phyloP scores from a whole-genome alignment of 2,329 filamentous ascomycete genomes.

The Colletotrichum aenigma region DNA sequence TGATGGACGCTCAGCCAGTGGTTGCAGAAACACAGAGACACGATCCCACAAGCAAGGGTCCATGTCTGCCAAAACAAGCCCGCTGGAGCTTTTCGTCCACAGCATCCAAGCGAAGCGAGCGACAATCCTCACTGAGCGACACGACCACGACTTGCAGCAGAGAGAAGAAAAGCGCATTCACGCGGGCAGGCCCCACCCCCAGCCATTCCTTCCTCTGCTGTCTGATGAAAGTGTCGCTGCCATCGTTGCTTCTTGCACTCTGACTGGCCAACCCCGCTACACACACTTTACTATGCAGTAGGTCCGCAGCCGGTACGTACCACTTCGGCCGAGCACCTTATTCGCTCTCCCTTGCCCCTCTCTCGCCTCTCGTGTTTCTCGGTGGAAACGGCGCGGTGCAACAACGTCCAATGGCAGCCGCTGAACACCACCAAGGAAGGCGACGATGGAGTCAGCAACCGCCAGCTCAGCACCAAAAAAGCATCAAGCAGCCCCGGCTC shows the following conservation, averaged over 20 bases:
- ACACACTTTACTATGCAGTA: not conserved
- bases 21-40: slow-evolving; percentile 10
- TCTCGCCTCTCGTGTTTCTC: not conserved
- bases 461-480: slow-evolving; percentile 12
- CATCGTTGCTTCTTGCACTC: slow-evolving; percentile 1
- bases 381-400: not conserved
- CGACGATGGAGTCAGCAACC: not conserved
- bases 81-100: not conserved
- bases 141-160: not conserved
- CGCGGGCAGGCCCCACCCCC: not conserved
- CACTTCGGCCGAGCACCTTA: not conserved
- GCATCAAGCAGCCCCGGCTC: not conserved
- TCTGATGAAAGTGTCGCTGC: not conserved
- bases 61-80: slow-evolving; percentile 7
- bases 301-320: not conserved
- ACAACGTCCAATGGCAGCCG: not conserved
- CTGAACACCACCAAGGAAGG: not conserved
- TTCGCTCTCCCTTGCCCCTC: not conserved
- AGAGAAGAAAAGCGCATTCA: not conserved
- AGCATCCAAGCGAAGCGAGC: not conserved
- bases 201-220: slow-evolving; percentile 2
- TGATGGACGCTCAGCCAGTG: slow-evolving; percentile 6
- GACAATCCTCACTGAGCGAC: not conserved
- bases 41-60: slow-evolving; percentile 12
- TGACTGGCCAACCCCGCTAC: not conserved